Evolutionary conservation across 805 yeast species (phyloP).

Genomic region (Sporopachydermia lactativora): DNA sequence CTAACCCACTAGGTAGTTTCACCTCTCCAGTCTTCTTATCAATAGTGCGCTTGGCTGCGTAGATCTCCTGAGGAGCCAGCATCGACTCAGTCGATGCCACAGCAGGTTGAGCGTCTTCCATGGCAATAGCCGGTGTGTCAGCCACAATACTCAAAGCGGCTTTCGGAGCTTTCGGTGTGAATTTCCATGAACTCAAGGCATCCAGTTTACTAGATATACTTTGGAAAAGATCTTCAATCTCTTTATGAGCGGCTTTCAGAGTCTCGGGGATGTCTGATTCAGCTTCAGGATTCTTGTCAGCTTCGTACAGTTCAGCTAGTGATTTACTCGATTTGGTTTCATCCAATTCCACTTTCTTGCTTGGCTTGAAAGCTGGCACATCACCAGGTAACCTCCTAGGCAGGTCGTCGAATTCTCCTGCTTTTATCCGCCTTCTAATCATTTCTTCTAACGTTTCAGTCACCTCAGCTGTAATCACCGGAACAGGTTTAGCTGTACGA

Average conservation of each 20-base stretch:
- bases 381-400: conserved; percentile 59
- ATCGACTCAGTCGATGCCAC: conserved; percentile 58
- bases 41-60: conserved; percentile 24
- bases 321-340: conserved; percentile 80
- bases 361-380: conserved; percentile 44
- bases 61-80: conserved; percentile 93
- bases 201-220: conserved; percentile 61
- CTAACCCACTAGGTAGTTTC: conserved; percentile 49
- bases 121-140: conserved; percentile 63
- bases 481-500: conserved; percentile 89
- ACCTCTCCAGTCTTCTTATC: conserved; percentile 44
- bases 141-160: conserved; percentile 71
- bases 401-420: conserved; percentile 69
- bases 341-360: conserved; percentile 47
- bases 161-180: conserved; percentile 80
- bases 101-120: conserved; percentile 96
- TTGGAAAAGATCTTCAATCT: conserved; percentile 52
- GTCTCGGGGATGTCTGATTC: conserved; percentile 45
- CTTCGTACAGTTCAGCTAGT: conserved; percentile 85
- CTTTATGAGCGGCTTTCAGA: conserved; percentile 59
- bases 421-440: conserved; percentile 68
- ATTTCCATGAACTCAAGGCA: conserved; percentile 87
- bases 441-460: conserved; percentile 82
- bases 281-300: conserved; percentile 42
- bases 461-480: conserved; percentile 79